phyloP scores from a whole-genome alignment of 805 yeast genomes.

The Saccharomycopsis synnaedendra region DNA sequence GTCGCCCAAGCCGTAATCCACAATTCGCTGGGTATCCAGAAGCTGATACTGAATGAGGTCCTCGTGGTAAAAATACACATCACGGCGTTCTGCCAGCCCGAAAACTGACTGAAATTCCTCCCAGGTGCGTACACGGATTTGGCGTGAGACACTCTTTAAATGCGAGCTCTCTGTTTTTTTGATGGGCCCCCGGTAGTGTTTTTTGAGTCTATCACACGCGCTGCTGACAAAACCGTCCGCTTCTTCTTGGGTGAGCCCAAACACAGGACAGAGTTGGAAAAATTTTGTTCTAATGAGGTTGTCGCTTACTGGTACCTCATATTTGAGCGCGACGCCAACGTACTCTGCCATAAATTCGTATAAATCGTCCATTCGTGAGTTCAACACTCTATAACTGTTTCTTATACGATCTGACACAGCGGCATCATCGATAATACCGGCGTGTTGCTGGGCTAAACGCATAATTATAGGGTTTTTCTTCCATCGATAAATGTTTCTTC shows the following conservation, averaged over 20 bases:
- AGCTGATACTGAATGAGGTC: neutral
- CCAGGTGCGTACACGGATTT: neutral
- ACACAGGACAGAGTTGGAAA: neutral
- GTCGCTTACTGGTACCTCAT: conserved; percentile 3
- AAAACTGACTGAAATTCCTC: neutral
- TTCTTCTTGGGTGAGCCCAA: neutral
- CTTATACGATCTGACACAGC: conserved; percentile 10
- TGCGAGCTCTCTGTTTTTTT: neutral
- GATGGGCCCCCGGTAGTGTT: no score
- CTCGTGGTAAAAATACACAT: conserved; percentile 1
- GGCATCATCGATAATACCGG: conserved; percentile 12
- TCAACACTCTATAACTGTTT: conserved; percentile 9
- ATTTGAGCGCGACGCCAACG: conserved; percentile 3
- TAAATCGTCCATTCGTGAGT: neutral
- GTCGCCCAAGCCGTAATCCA: neutral
- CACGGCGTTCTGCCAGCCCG: neutral
- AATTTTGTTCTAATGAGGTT: neutral
- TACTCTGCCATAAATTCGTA: conserved; percentile 2
- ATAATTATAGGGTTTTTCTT: conserved; percentile 12
- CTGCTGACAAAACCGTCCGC: conserved; percentile 2
- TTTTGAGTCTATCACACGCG: neutral
- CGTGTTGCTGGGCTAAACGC: conserved; percentile 9
- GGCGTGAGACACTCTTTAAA: neutral
- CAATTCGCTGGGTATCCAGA: neutral
- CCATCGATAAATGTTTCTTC: conserved; percentile 13